A percentile compares a stretch with the other conserved stretches of the same genome.
These are phyloP conservation scores for Neofusicoccum sp. DNA, from an alignment of 2,329 filamentous ascomycete genomes.

Conservation along the genomic window DNA sequence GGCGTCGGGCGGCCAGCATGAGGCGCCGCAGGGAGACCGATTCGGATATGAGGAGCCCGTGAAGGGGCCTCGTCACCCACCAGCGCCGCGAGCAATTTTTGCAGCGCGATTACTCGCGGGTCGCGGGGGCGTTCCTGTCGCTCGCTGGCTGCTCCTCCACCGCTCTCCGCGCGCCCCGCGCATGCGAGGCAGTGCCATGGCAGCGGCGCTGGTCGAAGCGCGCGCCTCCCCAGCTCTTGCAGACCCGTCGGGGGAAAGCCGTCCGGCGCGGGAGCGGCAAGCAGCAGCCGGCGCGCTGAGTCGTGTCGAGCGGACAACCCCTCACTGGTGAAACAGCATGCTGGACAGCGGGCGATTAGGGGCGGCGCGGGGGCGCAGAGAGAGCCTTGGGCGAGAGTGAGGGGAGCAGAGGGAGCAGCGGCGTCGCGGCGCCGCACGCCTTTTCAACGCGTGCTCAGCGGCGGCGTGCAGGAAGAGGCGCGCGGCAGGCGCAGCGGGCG, in stretches of 20 bases:
- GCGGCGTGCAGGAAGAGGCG: too few relatives aligned
- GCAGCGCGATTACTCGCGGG: constrained; percentile 5
- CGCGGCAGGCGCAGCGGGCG: too few relatives aligned
- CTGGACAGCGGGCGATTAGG: neutral
- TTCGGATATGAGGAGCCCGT: constrained; percentile 7
- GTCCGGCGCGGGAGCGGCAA: neutral
- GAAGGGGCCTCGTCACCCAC: constrained; percentile 10
- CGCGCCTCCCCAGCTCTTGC: neutral
- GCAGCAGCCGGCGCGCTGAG: constrained; percentile 5
- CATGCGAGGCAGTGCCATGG: constrained; percentile 2
- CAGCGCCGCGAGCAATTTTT: neutral
- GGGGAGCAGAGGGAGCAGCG: neutral
- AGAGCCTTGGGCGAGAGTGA: too few relatives aligned
- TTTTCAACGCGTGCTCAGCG: too few relatives aligned
- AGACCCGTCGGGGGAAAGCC: neutral
- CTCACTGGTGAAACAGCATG: constrained; percentile 7
- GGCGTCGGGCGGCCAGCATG: neutral
- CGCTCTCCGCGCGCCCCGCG: constrained; percentile 10
- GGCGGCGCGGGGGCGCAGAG: neutral
- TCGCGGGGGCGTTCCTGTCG: neutral
- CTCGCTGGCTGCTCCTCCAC: neutral
- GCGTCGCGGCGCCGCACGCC: neutral
- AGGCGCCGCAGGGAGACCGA: neutral
- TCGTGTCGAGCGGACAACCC: neutral
- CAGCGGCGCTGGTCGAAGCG: constrained; percentile 2